phyloP scores from a whole-genome alignment of 768 basidiomycete genomes.

The Hygrocybe coccinea region DNA sequence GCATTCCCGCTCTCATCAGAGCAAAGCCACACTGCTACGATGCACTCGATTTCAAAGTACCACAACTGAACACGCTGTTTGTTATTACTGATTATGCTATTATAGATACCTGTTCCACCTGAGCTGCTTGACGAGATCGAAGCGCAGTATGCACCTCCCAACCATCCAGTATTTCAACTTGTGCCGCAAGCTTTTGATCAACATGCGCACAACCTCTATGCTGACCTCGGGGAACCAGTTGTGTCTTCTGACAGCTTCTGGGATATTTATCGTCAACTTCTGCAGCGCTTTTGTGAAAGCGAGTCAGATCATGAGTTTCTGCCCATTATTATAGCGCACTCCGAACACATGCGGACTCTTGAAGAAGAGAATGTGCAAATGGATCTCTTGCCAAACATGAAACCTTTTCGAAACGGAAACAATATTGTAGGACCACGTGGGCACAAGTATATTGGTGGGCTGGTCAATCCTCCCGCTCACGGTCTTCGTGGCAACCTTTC shows the following conservation, averaged over 20 bases:
- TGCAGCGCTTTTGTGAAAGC: neutral
- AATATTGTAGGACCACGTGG: neutral
- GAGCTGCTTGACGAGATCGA: constrained; percentile 21
- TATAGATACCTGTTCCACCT: constrained; percentile 19
- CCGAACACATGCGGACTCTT: neutral
- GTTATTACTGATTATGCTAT: constrained; percentile 1
- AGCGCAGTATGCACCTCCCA: constrained; percentile 26
- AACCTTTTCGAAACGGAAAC: neutral
- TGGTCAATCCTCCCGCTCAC: too few relatives aligned
- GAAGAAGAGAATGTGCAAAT: neutral
- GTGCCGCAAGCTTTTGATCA: too few relatives aligned
- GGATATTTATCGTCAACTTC: neutral
- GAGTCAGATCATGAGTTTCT: neutral
- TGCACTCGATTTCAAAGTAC: constrained; percentile 34
- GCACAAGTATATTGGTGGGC: neutral
- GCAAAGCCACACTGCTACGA: constrained; percentile 25
- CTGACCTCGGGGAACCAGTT: too few relatives aligned
- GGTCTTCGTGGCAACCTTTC: too few relatives aligned
- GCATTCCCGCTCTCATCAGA: constrained; percentile 34
- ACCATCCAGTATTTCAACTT: constrained; percentile 34
- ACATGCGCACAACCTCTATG: too few relatives aligned
- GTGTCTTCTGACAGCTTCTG: too few relatives aligned
- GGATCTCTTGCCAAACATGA: neutral
- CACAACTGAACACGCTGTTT: neutral
- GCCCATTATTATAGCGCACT: neutral